These are phyloP conservation scores for Glycine tomentella DNA, from an alignment of 306 rosid genomes.

Conservation along the genomic window DNA sequence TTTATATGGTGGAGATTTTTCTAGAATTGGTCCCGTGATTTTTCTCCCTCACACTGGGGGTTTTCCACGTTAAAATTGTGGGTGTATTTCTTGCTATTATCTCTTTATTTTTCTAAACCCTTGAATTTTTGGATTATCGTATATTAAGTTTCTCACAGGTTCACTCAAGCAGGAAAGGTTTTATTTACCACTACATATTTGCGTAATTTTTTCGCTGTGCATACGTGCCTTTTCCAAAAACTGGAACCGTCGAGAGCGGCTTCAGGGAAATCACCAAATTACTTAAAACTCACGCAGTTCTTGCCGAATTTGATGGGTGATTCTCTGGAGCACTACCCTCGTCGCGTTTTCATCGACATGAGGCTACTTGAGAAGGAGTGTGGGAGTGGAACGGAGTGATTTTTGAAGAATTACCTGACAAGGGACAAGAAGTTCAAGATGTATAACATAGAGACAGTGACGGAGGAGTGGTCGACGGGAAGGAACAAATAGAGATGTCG, in stretches of 20 bases:
- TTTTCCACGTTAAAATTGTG: too few relatives aligned
- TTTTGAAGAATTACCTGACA: conserved; percentile 63
- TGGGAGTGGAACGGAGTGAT: conserved; percentile 65
- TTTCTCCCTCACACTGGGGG: too few relatives aligned
- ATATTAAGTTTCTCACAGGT: too few relatives aligned
- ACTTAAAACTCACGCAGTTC: conserved; percentile 62
- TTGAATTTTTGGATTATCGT: too few relatives aligned
- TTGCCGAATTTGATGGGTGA: conserved; percentile 85
- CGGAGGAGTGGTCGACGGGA: conserved; percentile 38
- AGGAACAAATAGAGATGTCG: conserved; percentile 60
- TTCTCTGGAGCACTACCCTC: conserved; percentile 67
- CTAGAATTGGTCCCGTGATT: too few relatives aligned
- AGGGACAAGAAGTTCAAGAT: conserved; percentile 76
- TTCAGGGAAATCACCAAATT: conserved; percentile 62
- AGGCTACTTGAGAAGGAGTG: conserved; percentile 62
- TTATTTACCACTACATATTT: too few relatives aligned
- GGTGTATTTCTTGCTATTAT: too few relatives aligned
- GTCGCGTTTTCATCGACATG: conserved; percentile 75
- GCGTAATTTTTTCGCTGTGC: too few relatives aligned
- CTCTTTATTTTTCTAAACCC: too few relatives aligned
- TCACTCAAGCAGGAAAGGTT: too few relatives aligned
- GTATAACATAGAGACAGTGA: conserved; percentile 63
- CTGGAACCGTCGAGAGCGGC: conserved; percentile 82
- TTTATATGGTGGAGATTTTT: too few relatives aligned
- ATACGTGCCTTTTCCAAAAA: too few relatives aligned